Evolutionary conservation across 169 alveolate genomes (phyloP).

Genomic region (Amoebophrya sp.): DNA sequence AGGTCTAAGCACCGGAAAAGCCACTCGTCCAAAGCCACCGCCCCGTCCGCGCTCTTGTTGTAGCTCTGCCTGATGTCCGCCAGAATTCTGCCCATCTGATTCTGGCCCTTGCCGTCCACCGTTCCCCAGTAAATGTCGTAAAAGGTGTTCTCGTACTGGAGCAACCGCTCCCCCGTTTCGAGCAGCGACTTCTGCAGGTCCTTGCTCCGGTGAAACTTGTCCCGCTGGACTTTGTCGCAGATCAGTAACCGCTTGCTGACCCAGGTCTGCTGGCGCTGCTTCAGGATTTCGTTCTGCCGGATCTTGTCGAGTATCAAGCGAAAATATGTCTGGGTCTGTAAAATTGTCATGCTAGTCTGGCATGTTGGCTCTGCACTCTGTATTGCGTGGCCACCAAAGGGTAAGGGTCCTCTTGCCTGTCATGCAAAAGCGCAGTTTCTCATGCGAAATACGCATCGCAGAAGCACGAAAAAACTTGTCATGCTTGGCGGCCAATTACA

Average conservation of each 20-base stretch:
- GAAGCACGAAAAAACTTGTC: no score
- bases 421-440: no score
- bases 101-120: not conserved
- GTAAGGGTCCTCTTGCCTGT: not conserved
- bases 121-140: not conserved
- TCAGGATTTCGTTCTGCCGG: no score
- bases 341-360: no score
- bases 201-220: not conserved
- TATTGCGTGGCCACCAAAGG: not conserved
- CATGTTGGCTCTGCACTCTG: no score
- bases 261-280: no score
- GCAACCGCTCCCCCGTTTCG: not conserved
- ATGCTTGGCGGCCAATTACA: no score
- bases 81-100: not conserved
- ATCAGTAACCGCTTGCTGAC: not conserved
- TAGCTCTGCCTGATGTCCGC: not conserved
- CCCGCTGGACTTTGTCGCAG: not conserved
- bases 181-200: not conserved
- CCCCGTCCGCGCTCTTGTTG: not conserved
- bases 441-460: no score
- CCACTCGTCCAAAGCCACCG: not conserved
- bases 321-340: no score
- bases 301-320: no score
- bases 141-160: not conserved
- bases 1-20: not conserved